A percentile compares a stretch with the other conserved stretches of the same genome.
Conservation (phyloP, 768 basidiomycete species). For the Mycena sanguinolenta region DNA sequence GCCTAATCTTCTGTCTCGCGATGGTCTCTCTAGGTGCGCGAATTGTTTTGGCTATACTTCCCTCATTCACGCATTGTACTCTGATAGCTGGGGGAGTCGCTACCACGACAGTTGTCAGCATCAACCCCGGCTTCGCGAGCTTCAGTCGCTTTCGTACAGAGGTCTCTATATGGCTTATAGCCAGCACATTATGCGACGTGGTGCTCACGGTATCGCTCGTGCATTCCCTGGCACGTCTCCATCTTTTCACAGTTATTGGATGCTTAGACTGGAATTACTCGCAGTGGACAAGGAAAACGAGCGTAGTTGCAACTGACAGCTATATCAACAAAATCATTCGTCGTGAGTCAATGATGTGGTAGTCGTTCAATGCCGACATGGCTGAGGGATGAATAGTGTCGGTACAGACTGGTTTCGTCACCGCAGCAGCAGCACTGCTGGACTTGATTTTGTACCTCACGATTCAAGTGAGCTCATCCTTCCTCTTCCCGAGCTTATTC, state of each 20-base stretch:
- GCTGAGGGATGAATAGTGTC: conserved; percentile 7
- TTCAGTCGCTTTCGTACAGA: conserved; percentile 21
- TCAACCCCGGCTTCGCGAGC: conserved; percentile 19
- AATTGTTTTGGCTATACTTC: not conserved
- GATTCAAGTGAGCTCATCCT: not conserved
- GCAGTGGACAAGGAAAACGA: conserved; percentile 30
- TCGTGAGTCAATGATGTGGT: not conserved
- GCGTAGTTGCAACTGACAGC: conserved; percentile 24
- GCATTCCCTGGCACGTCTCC: not conserved
- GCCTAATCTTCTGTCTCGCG: not conserved
- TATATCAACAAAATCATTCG: conserved; percentile 36
- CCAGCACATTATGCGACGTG: conserved; percentile 28
- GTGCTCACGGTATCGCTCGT: conserved; percentile 29
- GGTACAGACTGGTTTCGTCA: conserved; percentile 33
- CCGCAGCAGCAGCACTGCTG: conserved; percentile 19
- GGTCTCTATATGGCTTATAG: conserved; percentile 32
- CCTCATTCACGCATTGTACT: too few relatives aligned
- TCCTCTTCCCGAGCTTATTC: not conserved
- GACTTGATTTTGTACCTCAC: conserved; percentile 26
- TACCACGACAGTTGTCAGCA: conserved; percentile 11
- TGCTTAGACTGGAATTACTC: not conserved
- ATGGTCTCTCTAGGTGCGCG: conserved; percentile 18
- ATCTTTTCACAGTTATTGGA: not conserved
- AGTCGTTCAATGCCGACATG: not conserved
- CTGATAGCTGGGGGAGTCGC: conserved; percentile 28